Percentiles rank a stretch among this genome's conserved stretches.
phyloP scores from a whole-genome alignment of 2,329 filamentous ascomycete species.

The Ophiostoma piceae region DNA sequence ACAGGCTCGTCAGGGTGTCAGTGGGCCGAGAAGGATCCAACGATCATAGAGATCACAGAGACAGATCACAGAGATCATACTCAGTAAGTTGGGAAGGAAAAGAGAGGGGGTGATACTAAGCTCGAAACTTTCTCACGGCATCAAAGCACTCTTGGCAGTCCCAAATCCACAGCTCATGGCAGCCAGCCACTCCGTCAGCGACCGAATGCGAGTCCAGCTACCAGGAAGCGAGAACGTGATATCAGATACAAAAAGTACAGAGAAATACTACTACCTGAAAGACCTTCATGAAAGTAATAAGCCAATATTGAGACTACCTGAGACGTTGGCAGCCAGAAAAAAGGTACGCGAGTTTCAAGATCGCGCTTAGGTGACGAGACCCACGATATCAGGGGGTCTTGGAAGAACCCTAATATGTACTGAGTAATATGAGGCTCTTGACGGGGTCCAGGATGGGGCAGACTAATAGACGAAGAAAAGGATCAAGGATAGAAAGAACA shows the following conservation, averaged over 20 bases:
- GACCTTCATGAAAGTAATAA: not conserved
- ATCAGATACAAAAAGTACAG: no score
- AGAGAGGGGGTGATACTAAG: not conserved
- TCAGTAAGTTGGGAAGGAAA: not conserved
- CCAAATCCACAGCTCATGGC: not conserved
- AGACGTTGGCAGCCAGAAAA: conserved; percentile 10
- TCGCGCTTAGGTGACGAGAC: not conserved
- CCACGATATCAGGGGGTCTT: conserved; percentile 6
- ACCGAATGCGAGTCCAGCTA: not conserved
- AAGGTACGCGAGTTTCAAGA: conserved; percentile 12
- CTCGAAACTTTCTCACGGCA: not conserved
- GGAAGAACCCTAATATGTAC: not conserved
- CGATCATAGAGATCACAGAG: not conserved
- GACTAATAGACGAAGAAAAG: not conserved
- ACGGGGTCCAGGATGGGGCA: not conserved
- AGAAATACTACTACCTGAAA: no score
- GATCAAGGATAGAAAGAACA: not conserved
- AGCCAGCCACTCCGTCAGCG: not conserved
- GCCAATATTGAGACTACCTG: not conserved
- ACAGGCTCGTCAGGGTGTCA: not conserved
- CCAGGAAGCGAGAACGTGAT: not conserved
- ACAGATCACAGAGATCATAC: not conserved
- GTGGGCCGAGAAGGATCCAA: not conserved
- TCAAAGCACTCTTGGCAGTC: not conserved
- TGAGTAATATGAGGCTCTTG: not conserved